Conservation (phyloP, 2,329 filamentous ascomycete species). For the Fusarium haematococcum region DNA sequence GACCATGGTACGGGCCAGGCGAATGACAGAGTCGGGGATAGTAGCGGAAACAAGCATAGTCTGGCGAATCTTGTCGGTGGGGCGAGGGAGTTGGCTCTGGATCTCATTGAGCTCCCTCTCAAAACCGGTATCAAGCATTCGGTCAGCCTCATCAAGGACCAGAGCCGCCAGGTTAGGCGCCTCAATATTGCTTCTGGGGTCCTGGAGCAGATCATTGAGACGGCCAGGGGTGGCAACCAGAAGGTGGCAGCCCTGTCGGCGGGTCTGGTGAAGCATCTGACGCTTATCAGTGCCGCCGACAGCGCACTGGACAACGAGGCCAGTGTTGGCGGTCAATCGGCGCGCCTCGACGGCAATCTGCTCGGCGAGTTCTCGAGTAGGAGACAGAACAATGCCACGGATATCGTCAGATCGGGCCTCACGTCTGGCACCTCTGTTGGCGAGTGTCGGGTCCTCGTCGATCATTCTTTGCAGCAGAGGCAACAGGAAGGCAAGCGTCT, state of each 20-base stretch:
- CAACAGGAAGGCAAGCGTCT: slow-evolving; percentile 92
- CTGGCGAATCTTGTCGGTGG: slow-evolving; percentile 76
- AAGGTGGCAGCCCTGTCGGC: slow-evolving; percentile 84
- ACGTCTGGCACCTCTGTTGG: slow-evolving; percentile 53
- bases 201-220: slow-evolving; percentile 82
- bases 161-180: slow-evolving; percentile 90
- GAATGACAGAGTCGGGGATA: slow-evolving; percentile 84
- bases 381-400: slow-evolving; percentile 78
- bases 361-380: slow-evolving; percentile 83
- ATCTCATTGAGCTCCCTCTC: slow-evolving; percentile 74
- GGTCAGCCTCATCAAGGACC: slow-evolving; percentile 96
- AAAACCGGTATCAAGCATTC: slow-evolving; percentile 97
- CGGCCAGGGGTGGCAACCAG: slow-evolving; percentile 92
- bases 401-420: slow-evolving; percentile 66
- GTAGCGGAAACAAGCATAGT: slow-evolving; percentile 97
- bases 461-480: slow-evolving; percentile 87
- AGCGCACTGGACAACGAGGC: slow-evolving; percentile 77
- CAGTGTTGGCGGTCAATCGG: slow-evolving; percentile 73
- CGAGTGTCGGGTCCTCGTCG: slow-evolving; percentile 70
- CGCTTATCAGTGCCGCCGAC: slow-evolving; percentile 91
- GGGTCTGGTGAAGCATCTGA: slow-evolving; percentile 74
- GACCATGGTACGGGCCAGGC: slow-evolving; percentile 81
- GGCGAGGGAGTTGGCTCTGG: slow-evolving; percentile 70
- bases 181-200: slow-evolving; percentile 70
- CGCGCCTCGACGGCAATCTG: slow-evolving; percentile 85